Evolutionary conservation across 2,329 filamentous ascomycete species (phyloP), one percentile per base, ranked within the genome.

Genomic region (Colletotrichum sp.): DNA sequence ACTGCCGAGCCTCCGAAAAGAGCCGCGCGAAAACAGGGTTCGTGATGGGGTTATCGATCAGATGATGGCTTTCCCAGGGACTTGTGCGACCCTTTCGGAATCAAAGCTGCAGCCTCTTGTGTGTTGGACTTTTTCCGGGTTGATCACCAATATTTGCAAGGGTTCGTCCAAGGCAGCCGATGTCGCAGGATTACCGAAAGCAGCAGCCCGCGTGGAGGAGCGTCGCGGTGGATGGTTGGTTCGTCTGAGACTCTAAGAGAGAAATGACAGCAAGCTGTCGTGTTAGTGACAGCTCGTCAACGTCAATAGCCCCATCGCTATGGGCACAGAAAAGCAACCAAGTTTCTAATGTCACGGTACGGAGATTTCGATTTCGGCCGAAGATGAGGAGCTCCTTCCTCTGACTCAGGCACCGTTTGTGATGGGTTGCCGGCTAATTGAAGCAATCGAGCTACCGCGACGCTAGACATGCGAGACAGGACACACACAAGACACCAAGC

Each of bases 21-120:
- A 27, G n/a, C 34, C n/a, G 72, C 72, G 62, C 34, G 22, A 67
- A 63, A 61, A 76, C 71, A 77, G 71, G 75, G 75, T 74, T 74
- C 52, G 49, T 61, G n/a, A 77, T 39, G 71, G 71, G 66, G 59
- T 77, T 72, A 62, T 66, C 39, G 59, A 75, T 77, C 74, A 70
- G 74, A 70, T 77, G 71, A 77, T 67, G 49, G 65, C 12, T 59
- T 75, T 76, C 29, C 70, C 36, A 62, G 36, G 57, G 16, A 34
- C 19, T 69, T 44, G 19, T 34, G 63, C 52, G 39, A 67, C 64
- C 49, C 49, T 67, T 64, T 59, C 32, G 39, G 52, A 72, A 76
- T 70, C 73, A 67, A 68, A 65, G 68, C 27, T 29, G 62, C 27
- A 65, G 63, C 25, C 36, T 25, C 39, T 49, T 22, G 52, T 39